These are phyloP conservation scores for Pistacia atlantica DNA, from an alignment of 345 rosid species.

Conservation along the genomic window DNA sequence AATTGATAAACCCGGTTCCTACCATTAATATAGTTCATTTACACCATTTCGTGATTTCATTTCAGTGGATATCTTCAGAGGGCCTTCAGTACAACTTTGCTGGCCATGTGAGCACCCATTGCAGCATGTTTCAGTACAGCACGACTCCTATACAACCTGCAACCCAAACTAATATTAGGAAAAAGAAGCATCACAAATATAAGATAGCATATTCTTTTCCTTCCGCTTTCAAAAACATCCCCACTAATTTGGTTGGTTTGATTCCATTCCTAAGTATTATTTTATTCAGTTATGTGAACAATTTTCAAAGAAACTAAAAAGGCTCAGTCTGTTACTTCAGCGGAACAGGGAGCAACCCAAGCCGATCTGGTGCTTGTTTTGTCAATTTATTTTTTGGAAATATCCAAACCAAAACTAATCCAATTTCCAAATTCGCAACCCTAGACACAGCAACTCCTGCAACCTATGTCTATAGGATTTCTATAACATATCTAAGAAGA, in stretches of 20 bases:
- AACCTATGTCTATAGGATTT: too few relatives aligned
- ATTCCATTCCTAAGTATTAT: neutral
- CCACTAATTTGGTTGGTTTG: neutral
- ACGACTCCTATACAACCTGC: conserved; percentile 72
- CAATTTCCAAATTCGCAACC: too few relatives aligned
- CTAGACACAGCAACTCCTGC: too few relatives aligned
- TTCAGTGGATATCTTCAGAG: conserved; percentile 40
- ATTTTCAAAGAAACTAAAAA: neutral
- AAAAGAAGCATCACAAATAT: neutral
- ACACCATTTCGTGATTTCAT: conserved; percentile 6
- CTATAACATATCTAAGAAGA: too few relatives aligned
- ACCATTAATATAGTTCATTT: conserved; percentile 9
- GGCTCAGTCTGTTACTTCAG: neutral
- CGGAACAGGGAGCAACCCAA: too few relatives aligned
- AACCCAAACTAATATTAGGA: conserved; percentile 9
- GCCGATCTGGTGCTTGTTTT: too few relatives aligned
- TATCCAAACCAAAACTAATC: too few relatives aligned
- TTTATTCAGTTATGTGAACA: neutral
- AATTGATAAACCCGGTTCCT: conserved; percentile 9
- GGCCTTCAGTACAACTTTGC: conserved; percentile 69
- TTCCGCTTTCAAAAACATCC: too few relatives aligned
- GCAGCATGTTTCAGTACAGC: conserved; percentile 70
- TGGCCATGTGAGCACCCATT: conserved; percentile 60
- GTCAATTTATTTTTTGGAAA: too few relatives aligned
- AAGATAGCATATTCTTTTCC: neutral